Base-by-base conservation (phyloP, 2,329 filamentous ascomycete species). In the Mariannaea sp. region DNA sequence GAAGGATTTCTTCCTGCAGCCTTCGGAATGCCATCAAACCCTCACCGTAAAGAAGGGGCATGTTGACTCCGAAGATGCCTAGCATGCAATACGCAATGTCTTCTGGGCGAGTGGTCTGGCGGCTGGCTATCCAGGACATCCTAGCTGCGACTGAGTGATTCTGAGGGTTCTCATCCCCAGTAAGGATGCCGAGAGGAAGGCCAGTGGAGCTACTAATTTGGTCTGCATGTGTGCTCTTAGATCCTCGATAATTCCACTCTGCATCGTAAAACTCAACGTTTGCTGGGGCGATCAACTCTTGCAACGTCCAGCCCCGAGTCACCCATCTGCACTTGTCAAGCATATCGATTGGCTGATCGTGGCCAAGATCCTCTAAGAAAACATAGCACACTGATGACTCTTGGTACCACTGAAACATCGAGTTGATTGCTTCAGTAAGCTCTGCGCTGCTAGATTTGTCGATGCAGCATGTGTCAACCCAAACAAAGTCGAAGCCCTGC, bases 11-110 rank as follows among this genome's bases (percentile, higher is more conserved):
- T 20, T 27, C 43, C 26, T 46, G 43, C n/a, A 46, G 6, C 16
- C 43, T 35, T 10, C 43, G 32, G 14, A 46, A 46, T 13, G 43
- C 43, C 43, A 46, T 46, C 32, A 46, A 9, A 4, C 32, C 43
- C 20, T 36, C 43, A 3, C 43, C 43, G 14, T 46, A 36, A 9
- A 46, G 17, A 27, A 46, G 43, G 9, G 43, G 14, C 30, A 46
- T 46, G 8, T 46, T 46, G n/a, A 46, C 43, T 16, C n/a, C 16
- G 14, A 46, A 46, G 35, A 46, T 46, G 26, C 43, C 43, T 22
- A 46, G 13, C 32, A 46, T 46, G 8, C 32, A 36, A 30, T 38
- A 46, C 9, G 30, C 30, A 38, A 46, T 46, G 27, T 46, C 43
- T 12, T 36, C 43, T 16, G 43, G 32, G 17, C 32, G n/a, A 16